These are phyloP conservation scores for Hypsizygus marmoreus DNA, from an alignment of 768 basidiomycete genomes.

Conservation along the genomic window DNA sequence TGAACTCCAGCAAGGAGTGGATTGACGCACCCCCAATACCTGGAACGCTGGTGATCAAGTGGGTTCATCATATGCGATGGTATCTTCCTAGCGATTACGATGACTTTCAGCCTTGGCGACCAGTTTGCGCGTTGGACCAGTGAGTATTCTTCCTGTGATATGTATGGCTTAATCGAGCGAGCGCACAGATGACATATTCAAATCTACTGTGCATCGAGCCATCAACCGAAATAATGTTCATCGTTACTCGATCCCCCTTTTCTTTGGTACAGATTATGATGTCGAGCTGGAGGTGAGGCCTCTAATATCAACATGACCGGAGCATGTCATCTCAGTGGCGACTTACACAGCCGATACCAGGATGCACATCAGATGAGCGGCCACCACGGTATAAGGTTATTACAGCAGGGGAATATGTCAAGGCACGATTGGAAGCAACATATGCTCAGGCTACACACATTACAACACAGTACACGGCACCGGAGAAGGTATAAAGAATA, in stretches of 20 bases:
- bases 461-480: no score
- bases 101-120: slow-evolving; percentile 69
- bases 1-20: slow-evolving; percentile 79
- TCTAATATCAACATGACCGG: no score
- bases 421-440: slow-evolving; percentile 67
- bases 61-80: slow-evolving; percentile 20
- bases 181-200: slow-evolving; percentile 81
- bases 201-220: slow-evolving; percentile 86
- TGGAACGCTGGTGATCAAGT: slow-evolving; percentile 91
- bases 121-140: slow-evolving; percentile 91
- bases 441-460: slow-evolving; percentile 33
- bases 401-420: slow-evolving; percentile 84
- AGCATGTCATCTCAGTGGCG: no score
- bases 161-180: not conserved
- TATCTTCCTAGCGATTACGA: no score
- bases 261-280: slow-evolving; percentile 90
- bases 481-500: not conserved
- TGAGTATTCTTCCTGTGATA: slow-evolving; percentile 31
- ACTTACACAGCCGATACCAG: slow-evolving; percentile 55
- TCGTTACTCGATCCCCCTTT: slow-evolving; percentile 86
- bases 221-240: slow-evolving; percentile 70
- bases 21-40: slow-evolving; percentile 77
- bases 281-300: slow-evolving; percentile 69
- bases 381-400: slow-evolving; percentile 69
- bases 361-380: slow-evolving; percentile 45